Percentiles rank a stretch among this genome's conserved stretches.
These are phyloP conservation scores for Amylocarpus encephaloides DNA, from an alignment of 2,329 filamentous ascomycete species.

Conservation along the genomic window DNA sequence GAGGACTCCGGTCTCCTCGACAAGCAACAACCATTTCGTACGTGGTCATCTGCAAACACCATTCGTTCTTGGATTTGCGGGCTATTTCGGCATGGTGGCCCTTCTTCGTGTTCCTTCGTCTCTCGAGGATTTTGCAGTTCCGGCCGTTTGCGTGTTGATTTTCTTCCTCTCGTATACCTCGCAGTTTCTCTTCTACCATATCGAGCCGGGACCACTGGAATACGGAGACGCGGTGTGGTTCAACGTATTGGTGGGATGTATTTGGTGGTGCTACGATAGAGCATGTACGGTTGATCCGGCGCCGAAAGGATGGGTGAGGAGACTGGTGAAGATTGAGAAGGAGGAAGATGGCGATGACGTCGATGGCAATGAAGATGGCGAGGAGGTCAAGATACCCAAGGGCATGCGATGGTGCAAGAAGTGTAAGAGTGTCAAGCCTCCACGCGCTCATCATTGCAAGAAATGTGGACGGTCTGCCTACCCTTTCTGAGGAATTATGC, in stretches of 20 bases:
- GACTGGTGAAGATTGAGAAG: slow-evolving; percentile 1
- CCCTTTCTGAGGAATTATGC: neutral
- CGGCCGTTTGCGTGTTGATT: slow-evolving; percentile 60
- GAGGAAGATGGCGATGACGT: slow-evolving; percentile 23
- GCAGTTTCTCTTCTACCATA: slow-evolving; percentile 61
- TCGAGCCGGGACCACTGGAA: slow-evolving; percentile 55
- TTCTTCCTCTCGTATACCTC: slow-evolving; percentile 65
- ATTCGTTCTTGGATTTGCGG: neutral
- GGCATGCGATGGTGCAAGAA: slow-evolving; percentile 63
- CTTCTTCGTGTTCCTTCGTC: slow-evolving; percentile 1
- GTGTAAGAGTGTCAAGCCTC: slow-evolving; percentile 68
- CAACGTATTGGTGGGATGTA: slow-evolving; percentile 56
- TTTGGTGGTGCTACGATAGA: slow-evolving; percentile 65
- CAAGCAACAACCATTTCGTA: neutral
- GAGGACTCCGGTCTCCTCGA: no score
- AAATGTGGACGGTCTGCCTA: slow-evolving; percentile 53
- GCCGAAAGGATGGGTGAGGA: slow-evolving; percentile 36
- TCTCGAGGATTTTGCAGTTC: slow-evolving; percentile 51
- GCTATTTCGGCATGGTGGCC: slow-evolving; percentile 11
- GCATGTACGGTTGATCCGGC: slow-evolving; percentile 54
- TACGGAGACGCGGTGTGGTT: slow-evolving; percentile 52
- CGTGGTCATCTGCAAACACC: neutral
- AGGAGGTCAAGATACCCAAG: slow-evolving; percentile 8
- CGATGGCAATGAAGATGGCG: slow-evolving; percentile 7
- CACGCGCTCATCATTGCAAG: slow-evolving; percentile 75